Base-by-base conservation (phyloP, 164 flowering plant genomes). In the Tetracentron sinense region DNA sequence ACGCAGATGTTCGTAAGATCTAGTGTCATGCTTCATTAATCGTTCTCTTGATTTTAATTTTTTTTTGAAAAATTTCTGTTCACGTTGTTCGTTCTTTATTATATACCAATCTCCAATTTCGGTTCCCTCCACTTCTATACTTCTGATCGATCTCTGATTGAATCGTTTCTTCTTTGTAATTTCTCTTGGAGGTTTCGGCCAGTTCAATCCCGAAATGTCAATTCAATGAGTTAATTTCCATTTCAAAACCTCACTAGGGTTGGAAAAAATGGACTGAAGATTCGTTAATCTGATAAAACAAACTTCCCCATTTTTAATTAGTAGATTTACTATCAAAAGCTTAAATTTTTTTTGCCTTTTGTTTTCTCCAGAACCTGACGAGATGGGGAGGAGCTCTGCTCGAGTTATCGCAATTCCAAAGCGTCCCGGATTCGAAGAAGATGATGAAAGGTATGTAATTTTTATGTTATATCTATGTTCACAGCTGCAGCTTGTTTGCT, bases 1-100 rank as follows among this genome's bases (percentile, higher is more conserved):
- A 92, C 54, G 89, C 95, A 21, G 96, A 88, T 54, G 98, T 92
- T 28, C 20, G 79, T 78, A 31, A 25, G 21, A 49, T 50, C 44
- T 16, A 21, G 15, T 57, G 28, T 49, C 22, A 26, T 25, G 38
- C 52, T 42, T 25, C 38, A 33, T 33, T 4, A 4, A 2, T 46
- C 33, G 14, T 6, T 29, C 46, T 33, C 7, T 21, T 66, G 0
- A 7, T 54, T 59, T 23, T n/a, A 2, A 35, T 23, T 42, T 42
- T 53, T 35, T 19, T 23, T 8, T 33, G 8, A n/a, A n/a, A n/a
- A 16, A n/a, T 6, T n/a, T n/a, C n/a, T n/a, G 38, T 2, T 53
- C 31, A 21, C 26, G 6, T 52, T 52, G 12, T 25, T 52, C 17
- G 7, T 7, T 3, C 11, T 17, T 49, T 21, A 7, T 49, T 49